These are phyloP conservation scores for Populus simonii DNA, from an alignment of 345 rosid species.

Conservation along the genomic window DNA sequence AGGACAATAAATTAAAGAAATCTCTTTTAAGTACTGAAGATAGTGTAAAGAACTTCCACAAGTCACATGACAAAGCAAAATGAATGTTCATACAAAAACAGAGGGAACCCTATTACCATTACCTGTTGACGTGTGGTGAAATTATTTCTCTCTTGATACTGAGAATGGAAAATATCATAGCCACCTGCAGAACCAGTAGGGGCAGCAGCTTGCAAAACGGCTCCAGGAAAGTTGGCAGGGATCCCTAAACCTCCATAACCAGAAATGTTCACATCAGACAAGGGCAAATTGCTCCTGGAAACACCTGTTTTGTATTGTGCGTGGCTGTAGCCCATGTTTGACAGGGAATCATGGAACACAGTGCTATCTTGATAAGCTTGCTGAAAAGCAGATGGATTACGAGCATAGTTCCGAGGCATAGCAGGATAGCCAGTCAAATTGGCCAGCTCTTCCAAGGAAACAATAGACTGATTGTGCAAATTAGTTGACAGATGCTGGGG, in stretches of 20 bases:
- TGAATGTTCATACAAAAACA: not conserved
- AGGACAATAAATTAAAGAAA: not conserved
- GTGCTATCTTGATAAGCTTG: slow-evolving; percentile 22
- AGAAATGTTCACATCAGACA: slow-evolving; percentile 14
- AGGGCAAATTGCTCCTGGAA: slow-evolving; percentile 23
- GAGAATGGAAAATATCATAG: slow-evolving; percentile 21
- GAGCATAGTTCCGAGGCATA: slow-evolving; percentile 20
- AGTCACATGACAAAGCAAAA: not conserved
- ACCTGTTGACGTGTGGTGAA: slow-evolving; percentile 32
- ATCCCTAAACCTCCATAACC: slow-evolving; percentile 28
- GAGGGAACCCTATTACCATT: not conserved
- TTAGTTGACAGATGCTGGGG: slow-evolving; percentile 16
- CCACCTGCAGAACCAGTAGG: slow-evolving; percentile 14
- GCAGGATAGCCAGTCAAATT: slow-evolving; percentile 17
- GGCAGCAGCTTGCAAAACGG: slow-evolving; percentile 19
- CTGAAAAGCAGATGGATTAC: slow-evolving; percentile 24
- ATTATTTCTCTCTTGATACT: slow-evolving; percentile 17
- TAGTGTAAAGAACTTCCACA: not conserved
- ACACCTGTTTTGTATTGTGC: slow-evolving; percentile 11
- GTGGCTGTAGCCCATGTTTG: slow-evolving; percentile 22
- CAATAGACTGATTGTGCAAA: slow-evolving; percentile 17
- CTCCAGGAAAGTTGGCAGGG: slow-evolving; percentile 20
- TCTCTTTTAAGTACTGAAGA: not conserved
- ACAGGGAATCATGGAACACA: slow-evolving; percentile 22
- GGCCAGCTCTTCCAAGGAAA: slow-evolving; percentile 12